Evolutionary conservation across 2,329 filamentous ascomycete genomes (phyloP), one percentile per base, ranked within the genome.

Genomic region (Elsinoe ampelina): DNA sequence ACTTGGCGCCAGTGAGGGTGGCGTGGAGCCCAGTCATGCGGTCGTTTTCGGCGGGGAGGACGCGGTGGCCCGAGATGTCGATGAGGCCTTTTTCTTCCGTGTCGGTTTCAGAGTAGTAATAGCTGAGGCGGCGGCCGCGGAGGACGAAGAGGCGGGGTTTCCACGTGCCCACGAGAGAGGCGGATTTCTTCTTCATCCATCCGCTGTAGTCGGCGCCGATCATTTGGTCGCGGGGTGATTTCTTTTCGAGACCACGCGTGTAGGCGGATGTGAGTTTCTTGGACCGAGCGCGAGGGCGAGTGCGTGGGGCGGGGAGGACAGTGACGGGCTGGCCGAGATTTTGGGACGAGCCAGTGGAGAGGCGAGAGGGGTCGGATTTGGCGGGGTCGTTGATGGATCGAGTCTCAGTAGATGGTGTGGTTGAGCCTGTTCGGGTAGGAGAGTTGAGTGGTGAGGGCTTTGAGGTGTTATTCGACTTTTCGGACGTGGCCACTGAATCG

Each of bases 161-260:
- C 93, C 93, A 98, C 1, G 91, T 95, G 2, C 90, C 90, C 85
- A 98, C 95, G 34, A 97, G 77, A 66, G 92, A 93, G 1, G 89
- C 92, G 59, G 89, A 95, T 72, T 95, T 91, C 79, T 98, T 98
- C 77, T 93, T 97, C 93, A 98, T 98, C 93, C 93, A 98, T 1
- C 93, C 93, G 65, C 86, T 92, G 70, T 95, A 97, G 67, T 98
- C 92, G 57, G 89, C 92, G 60, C 83, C 84, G 60, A 83, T 75
- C 71, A 95, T 93, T 59, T 92, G 90, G 67, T 95, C 89, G 57
- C 83, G 78, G 0, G 93, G 93, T 0, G 81, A 75, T 59, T 92
- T 86, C 71, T 91, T 90, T 63, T 87, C 80, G 39, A 97, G 74
- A 0, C 93, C 93, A 30, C 88, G 85, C 15, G 85, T 88, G 71